Conservation (phyloP, 2,329 filamentous ascomycete genomes). For the Tolypocladium capitatum region DNA sequence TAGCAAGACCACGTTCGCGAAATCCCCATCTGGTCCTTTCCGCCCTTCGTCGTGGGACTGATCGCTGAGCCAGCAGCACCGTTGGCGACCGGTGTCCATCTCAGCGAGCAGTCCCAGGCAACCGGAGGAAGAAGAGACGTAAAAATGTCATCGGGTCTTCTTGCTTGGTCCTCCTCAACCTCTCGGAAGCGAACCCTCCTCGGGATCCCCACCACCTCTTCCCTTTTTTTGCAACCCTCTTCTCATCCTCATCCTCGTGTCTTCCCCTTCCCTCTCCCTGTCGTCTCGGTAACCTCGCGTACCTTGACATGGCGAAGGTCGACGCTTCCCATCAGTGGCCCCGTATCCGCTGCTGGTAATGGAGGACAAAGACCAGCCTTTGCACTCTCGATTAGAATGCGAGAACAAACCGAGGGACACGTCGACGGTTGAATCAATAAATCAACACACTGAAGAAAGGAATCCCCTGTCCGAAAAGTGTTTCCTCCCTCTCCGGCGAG, state of each 20-base stretch:
- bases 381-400: background rate
- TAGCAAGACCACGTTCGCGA: background rate
- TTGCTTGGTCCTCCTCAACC: constrained; percentile 6
- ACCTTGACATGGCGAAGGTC: background rate
- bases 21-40: background rate
- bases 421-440: constrained; percentile 1
- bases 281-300: background rate
- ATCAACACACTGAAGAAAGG: constrained; percentile 7
- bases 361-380: background rate
- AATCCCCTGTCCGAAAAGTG: constrained; percentile 1
- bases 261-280: background rate
- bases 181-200: constrained; percentile 2
- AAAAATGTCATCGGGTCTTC: constrained; percentile 5
- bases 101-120: background rate
- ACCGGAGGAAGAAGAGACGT: background rate
- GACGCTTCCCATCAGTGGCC: background rate
- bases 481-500: constrained; percentile 17
- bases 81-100: background rate
- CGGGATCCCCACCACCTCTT: background rate
- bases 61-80: background rate
- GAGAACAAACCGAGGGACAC: constrained; percentile 1
- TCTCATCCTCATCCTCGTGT: background rate
- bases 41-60: background rate
- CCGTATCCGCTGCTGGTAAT: background rate
- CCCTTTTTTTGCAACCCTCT: background rate